Evolutionary conservation across 2,329 filamentous ascomycete species (phyloP).

Genomic region (Colletotrichum sp.): DNA sequence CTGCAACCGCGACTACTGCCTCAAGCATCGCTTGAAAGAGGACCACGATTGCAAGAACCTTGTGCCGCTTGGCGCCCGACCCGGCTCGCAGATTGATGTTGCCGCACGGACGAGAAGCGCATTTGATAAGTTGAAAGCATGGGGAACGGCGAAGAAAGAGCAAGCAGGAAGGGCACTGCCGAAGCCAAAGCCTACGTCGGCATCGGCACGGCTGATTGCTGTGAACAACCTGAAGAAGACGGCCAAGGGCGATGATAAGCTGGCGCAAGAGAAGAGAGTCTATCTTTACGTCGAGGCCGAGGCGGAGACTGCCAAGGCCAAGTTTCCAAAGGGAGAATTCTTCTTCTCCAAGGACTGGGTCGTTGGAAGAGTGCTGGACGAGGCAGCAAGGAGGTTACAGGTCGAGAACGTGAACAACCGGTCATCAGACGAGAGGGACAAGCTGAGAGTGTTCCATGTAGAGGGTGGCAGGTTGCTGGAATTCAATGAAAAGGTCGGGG

Average conservation of each 20-base stretch:
- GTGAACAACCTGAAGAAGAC: constrained; percentile 82
- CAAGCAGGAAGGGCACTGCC: constrained; percentile 63
- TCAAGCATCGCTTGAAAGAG: constrained; percentile 77
- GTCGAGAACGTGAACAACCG: constrained; percentile 86
- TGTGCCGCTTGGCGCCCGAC: constrained; percentile 57
- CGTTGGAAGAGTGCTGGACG: constrained; percentile 82
- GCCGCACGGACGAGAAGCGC: constrained; percentile 75
- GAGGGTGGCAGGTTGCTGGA: constrained; percentile 87
- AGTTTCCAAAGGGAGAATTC: constrained; percentile 81
- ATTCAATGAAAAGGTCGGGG: constrained; percentile 85
- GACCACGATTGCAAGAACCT: constrained; percentile 87
- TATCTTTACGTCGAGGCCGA: constrained; percentile 92
- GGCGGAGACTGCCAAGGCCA: constrained; percentile 81
- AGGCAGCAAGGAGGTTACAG: constrained; percentile 77
- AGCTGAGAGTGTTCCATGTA: constrained; percentile 88
- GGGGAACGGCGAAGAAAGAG: constrained; percentile 78
- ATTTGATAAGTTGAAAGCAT: constrained; percentile 77
- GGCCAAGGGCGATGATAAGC: constrained; percentile 87
- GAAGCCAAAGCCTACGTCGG: constrained; percentile 66
- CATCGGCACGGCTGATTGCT: constrained; percentile 69
- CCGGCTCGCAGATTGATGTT: constrained; percentile 46
- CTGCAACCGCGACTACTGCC: constrained; percentile 78
- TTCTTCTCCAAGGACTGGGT: constrained; percentile 87
- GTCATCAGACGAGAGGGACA: constrained; percentile 75
- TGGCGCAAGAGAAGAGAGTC: constrained; percentile 82